These are phyloP conservation scores for Podospora conica DNA, from an alignment of 495 filamentous ascomycete species.

Conservation along the genomic window DNA sequence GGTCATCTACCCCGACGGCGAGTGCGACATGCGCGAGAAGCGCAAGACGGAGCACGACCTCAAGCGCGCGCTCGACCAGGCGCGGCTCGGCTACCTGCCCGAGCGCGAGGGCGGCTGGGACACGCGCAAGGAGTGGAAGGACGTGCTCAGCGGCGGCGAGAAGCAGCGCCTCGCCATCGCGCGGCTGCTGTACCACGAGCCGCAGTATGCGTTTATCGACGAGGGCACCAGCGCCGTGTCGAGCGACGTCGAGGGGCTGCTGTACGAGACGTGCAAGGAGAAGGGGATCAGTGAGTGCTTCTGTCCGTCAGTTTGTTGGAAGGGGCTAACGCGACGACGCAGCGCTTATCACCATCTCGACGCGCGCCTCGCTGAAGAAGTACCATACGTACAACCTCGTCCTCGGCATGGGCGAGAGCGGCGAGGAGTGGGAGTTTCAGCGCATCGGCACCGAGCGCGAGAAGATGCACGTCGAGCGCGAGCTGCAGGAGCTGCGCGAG, in stretches of 20 bases:
- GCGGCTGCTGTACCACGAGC: constrained; percentile 88
- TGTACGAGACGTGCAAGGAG: constrained; percentile 89
- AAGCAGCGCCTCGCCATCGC: constrained; percentile 94
- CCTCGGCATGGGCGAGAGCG: constrained; percentile 63
- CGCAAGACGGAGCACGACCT: constrained; percentile 69
- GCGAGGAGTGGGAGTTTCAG: constrained; percentile 77
- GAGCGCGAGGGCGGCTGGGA: constrained; percentile 96
- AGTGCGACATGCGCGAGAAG: constrained; percentile 84
- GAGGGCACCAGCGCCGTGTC: constrained; percentile 93
- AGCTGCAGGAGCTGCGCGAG: constrained; percentile 76
- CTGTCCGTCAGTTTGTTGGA: not conserved
- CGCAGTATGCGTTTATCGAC: constrained; percentile 86
- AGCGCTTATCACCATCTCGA: constrained; percentile 89
- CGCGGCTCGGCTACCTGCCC: constrained; percentile 80
- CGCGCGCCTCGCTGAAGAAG: constrained; percentile 84
- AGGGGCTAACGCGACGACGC: constrained; percentile 21
- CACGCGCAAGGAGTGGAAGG: constrained; percentile 95
- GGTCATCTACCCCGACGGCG: constrained; percentile 95
- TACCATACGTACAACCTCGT: constrained; percentile 89
- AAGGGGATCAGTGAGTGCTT: constrained; percentile 72
- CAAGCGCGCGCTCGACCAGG: constrained; percentile 69
- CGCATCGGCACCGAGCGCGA: constrained; percentile 88
- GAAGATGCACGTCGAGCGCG: constrained; percentile 83
- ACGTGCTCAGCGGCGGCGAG: constrained; percentile 93
- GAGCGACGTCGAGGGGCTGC: constrained; percentile 85